These are phyloP conservation scores for Cutaneotrichosporon cutaneum DNA, from an alignment of 1,284 basidiomycete genomes.

Conservation along the genomic window DNA sequence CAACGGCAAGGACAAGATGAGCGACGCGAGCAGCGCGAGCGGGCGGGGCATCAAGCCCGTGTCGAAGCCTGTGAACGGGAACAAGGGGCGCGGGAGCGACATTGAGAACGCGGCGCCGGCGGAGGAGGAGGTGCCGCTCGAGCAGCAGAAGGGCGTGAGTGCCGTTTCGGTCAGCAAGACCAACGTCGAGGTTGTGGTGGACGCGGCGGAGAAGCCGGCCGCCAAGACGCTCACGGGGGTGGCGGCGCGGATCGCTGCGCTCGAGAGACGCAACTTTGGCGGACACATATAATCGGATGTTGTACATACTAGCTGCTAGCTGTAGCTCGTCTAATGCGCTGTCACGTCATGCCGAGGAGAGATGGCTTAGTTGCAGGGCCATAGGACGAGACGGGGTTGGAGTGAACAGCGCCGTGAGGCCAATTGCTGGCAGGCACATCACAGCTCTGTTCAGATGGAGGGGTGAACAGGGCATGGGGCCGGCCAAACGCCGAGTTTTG, in stretches of 20 bases:
- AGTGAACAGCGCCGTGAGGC: no score
- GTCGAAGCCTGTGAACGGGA: no score
- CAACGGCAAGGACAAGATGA: slow-evolving; percentile 5
- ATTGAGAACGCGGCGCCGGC: background rate
- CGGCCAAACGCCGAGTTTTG: no score
- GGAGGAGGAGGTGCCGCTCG: slow-evolving; percentile 7
- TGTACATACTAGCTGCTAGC: background rate
- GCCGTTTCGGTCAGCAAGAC: background rate
- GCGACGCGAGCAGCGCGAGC: background rate
- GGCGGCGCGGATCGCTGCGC: slow-evolving; percentile 7
- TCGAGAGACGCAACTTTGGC: slow-evolving; percentile 5
- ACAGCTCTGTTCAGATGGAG: no score
- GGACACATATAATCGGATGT: slow-evolving; percentile 4
- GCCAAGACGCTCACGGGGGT: slow-evolving; percentile 1
- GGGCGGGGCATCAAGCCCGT: background rate
- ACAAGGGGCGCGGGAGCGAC: background rate
- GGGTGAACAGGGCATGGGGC: no score
- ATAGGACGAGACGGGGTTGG: no score
- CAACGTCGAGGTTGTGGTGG: slow-evolving; percentile 8
- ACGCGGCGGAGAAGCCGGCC: slow-evolving; percentile 2
- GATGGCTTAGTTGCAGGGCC: no score
- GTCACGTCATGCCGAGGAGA: background rate
- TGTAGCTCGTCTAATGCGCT: background rate
- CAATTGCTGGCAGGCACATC: no score
- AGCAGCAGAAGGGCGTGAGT: background rate